Evolutionary conservation across 2,329 filamentous ascomycete genomes (phyloP).

Genomic region (Monilinia fructigena): DNA sequence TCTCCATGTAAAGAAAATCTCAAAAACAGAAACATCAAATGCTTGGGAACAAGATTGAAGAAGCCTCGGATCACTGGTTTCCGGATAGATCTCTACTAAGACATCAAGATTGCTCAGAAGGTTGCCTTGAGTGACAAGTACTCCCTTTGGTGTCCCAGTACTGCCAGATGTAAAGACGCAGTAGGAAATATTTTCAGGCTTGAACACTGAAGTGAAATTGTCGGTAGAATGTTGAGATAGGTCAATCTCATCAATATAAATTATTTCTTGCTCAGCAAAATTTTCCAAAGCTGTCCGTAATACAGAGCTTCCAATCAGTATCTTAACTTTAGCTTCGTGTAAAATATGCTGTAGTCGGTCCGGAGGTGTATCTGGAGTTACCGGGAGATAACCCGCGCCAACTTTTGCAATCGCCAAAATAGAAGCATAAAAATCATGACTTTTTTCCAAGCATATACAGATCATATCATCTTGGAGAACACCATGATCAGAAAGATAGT

Average conservation of each 20-base stretch:
- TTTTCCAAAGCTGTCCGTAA: constrained; percentile 33
- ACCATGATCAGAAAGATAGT: constrained; percentile 50
- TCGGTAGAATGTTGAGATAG: constrained; percentile 25
- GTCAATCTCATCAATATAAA: constrained; percentile 39
- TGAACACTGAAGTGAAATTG: constrained; percentile 28
- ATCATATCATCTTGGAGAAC: constrained; percentile 57
- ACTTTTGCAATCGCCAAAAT: constrained; percentile 74
- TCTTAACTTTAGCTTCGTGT: constrained; percentile 53
- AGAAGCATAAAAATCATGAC: constrained; percentile 65
- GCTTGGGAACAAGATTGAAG: constrained; percentile 81
- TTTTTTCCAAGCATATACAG: constrained; percentile 78
- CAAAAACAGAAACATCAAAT: constrained; percentile 86
- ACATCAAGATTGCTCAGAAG: constrained; percentile 72
- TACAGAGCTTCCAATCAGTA: constrained; percentile 46
- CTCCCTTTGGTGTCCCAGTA: constrained; percentile 74
- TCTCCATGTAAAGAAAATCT: constrained; percentile 83
- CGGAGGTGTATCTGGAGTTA: constrained; percentile 68
- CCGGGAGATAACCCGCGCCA: constrained; percentile 76
- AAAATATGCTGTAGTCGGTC: constrained; percentile 63
- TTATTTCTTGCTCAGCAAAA: constrained; percentile 28
- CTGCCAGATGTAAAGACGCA: constrained; percentile 82
- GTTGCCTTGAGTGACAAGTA: constrained; percentile 73
- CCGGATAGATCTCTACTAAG: constrained; percentile 66
- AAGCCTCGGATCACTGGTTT: constrained; percentile 50
- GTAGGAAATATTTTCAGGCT: constrained; percentile 56